Percentiles rank a stretch among this genome's conserved stretches.
Evolutionary conservation across 1,139 yeast genomes (phyloP).

Genomic region (Zygosaccharomyces pseudobailii): DNA sequence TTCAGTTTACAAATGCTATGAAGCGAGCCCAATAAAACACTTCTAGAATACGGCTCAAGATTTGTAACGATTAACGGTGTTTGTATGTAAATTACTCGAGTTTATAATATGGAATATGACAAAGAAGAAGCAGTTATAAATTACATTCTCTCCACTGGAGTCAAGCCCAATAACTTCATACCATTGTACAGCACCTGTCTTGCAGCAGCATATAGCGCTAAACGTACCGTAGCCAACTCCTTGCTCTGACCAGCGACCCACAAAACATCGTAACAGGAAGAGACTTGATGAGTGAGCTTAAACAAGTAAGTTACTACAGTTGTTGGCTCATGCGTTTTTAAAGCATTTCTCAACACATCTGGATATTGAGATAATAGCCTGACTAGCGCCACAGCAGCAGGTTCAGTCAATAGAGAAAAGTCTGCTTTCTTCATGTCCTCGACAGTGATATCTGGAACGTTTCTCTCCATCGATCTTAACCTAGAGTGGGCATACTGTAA

Average conservation of each 20-base stretch:
- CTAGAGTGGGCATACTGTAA: slow-evolving; percentile 98
- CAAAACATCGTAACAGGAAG: slow-evolving; percentile 89
- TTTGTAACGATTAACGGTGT: neutral
- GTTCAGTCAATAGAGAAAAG: slow-evolving; percentile 66
- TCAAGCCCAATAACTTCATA: slow-evolving; percentile 83
- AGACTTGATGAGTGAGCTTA: slow-evolving; percentile 87
- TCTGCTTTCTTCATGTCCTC: slow-evolving; percentile 54
- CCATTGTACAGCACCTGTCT: slow-evolving; percentile 89
- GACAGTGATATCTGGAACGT: slow-evolving; percentile 47
- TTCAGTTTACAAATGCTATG: no score
- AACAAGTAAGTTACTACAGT: slow-evolving; percentile 92
- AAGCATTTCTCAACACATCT: slow-evolving; percentile 79
- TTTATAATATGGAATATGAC: neutral
- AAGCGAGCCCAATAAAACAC: no score
- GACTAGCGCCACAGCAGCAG: slow-evolving; percentile 65
- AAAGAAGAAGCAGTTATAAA: neutral
- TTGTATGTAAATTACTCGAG: neutral
- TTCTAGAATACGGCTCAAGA: neutral
- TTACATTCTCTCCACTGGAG: slow-evolving; percentile 98
- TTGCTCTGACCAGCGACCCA: slow-evolving; percentile 98
- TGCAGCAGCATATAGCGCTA: slow-evolving; percentile 88
- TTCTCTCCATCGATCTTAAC: slow-evolving; percentile 90
- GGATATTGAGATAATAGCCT: slow-evolving; percentile 89
- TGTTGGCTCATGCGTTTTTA: slow-evolving; percentile 85
- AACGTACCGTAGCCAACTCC: slow-evolving; percentile 83